Base-by-base conservation (phyloP, 352 stramenopile species). In the Globisporangium perplexum region DNA sequence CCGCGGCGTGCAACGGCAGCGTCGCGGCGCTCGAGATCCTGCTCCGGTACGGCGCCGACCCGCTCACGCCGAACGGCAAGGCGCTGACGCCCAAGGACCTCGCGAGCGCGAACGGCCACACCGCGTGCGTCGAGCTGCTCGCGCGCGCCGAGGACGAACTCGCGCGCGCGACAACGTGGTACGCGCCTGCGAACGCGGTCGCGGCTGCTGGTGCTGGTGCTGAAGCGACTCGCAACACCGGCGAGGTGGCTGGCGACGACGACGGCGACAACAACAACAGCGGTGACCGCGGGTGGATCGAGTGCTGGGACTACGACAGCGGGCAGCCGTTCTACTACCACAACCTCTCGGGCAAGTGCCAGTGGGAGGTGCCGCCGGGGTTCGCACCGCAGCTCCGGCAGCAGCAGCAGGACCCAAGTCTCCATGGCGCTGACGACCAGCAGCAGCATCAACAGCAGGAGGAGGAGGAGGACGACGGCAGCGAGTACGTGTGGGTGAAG, bases 401-500 rank as follows among this genome's bases (percentile, higher is more conserved):
- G 10, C 42, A 24, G 6, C 4, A 46, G 7, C 7, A 26, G 41
- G n/a, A n/a, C n/a, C n/a, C n/a, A n/a, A n/a, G n/a, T n/a, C n/a
- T n/a, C n/a, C n/a, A n/a, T 3, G 39, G 22, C 39, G 22, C 1
- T 15, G 11, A 23, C 3, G 38, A 53, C 1, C 63, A 76, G 20
- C 51, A 59, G 43, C 48, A 66, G 33, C 60, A 64, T 23, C 50
- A 68, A 10, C 62, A 64, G 23, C 60, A 80, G 42, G 53, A 65
- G n/a, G 62, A 72, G 42, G n/a, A 59, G 53, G 43, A 66, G 52
- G 66, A 79, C 14, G 64, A 75, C n/a, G 65, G 66, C 18, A 72
- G 68, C 23, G 76, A 87, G 35, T 87, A 87, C 46, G 73, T 87
- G 5, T 87, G 76, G 76, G 76, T 87, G 15, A 87, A 87, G 55